Base-by-base conservation (phyloP, 768 basidiomycete genomes). In the Leucocoprinus leucothites region DNA sequence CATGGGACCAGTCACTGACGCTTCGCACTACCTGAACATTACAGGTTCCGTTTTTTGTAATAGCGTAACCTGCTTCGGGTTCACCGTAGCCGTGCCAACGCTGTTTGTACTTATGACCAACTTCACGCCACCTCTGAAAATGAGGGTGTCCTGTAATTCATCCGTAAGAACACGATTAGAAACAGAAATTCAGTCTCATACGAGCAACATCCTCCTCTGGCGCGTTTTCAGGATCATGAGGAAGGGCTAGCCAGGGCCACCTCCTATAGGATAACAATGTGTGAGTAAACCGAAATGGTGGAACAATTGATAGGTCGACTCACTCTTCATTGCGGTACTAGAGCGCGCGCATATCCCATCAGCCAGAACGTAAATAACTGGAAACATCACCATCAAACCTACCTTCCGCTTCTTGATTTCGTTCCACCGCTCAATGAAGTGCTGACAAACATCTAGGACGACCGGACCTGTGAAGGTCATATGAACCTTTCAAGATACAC, bases 1-100 rank as follows among this genome's bases (percentile, higher is more conserved):
- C 96, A 62, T 94, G 91, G 63, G 87, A 90, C 96, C 96, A 99
- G 70, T 98, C 96, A 1, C 79, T 85, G 19, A 94, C 89, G 58
- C 89, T 91, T 51, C 96, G 82, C 41, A 92, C 79, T 14, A 81
- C 92, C 74, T 98, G 93, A 16, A 93, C 87, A 31, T 74, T 74
- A 64, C 86, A 87, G 7, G 75, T 77, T 1, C 80, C 80, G 26
- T 79, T 73, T 22, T 61, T 50, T 0, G 77, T 78, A 14, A 67
- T 70, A 1, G 69, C 59, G 57, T 84, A 82, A n/a, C 62, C 50
- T 11, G 72, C 66, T 11, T 79, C 74, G 9, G 70, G 73, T 1
- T 71, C 72, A 24, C 64, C 67, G 7, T 71, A 67, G 3, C 76
- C 72, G 57, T 86, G 82, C 77, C 86, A 90, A 8, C 81, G 77